Evolutionary conservation across 345 rosid species (phyloP).

Genomic region (Populus alba): DNA sequence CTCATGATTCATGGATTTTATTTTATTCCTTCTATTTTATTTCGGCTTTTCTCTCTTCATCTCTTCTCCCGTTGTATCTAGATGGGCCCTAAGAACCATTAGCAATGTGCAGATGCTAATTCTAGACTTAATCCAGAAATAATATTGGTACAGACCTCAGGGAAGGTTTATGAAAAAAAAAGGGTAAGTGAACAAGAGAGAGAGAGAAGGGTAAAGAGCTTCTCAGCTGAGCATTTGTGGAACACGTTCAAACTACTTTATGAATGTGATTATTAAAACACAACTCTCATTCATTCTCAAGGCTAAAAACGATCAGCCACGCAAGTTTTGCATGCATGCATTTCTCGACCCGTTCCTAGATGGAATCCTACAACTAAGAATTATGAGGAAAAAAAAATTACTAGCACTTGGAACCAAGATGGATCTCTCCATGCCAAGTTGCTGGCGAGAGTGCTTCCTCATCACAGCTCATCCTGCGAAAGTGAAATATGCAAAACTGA

Average conservation of each 20-base stretch:
- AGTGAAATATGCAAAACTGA: not conserved
- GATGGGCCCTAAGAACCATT: not conserved
- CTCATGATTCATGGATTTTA: too few relatives aligned
- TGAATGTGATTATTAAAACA: conserved; percentile 1
- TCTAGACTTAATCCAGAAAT: not conserved
- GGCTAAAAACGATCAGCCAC: conserved; percentile 13
- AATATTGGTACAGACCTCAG: too few relatives aligned
- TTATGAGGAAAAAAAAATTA: not conserved
- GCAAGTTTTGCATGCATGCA: conserved; percentile 1
- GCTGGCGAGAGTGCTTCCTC: conserved; percentile 11
- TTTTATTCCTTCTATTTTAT: too few relatives aligned
- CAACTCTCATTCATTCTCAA: not conserved
- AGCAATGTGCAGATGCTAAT: too few relatives aligned
- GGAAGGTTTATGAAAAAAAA: too few relatives aligned
- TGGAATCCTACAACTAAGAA: conserved; percentile 1
- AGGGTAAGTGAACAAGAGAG: not conserved
- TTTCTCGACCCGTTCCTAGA: not conserved
- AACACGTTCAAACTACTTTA: conserved; percentile 1
- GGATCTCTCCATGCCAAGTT: not conserved
- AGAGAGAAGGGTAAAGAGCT: not conserved
- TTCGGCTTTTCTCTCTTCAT: not conserved
- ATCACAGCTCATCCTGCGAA: conserved; percentile 81
- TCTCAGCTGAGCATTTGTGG: not conserved
- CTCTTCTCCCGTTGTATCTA: not conserved
- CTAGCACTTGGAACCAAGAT: not conserved